These are phyloP conservation scores for Cladorrhinum sp. DNA, from an alignment of 2,329 filamentous ascomycete genomes.

Conservation along the genomic window DNA sequence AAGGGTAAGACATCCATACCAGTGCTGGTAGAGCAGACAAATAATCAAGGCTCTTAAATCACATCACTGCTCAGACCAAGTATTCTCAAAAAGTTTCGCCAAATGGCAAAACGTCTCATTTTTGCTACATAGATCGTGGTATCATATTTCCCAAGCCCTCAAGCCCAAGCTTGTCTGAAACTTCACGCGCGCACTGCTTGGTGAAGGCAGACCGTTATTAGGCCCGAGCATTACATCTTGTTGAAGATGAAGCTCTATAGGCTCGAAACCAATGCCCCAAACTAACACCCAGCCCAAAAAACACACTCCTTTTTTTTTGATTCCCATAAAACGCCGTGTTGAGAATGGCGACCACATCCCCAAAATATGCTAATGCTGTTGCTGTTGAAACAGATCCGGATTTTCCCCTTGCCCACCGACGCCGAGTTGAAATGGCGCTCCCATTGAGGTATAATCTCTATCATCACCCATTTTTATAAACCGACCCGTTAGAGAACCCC, in stretches of 20 bases:
- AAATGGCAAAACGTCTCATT: background rate
- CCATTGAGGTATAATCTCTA: conserved; percentile 29
- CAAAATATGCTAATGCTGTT: conserved; percentile 24
- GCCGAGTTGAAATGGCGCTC: conserved; percentile 30
- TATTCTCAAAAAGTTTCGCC: background rate
- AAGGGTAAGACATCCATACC: background rate
- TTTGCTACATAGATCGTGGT: background rate
- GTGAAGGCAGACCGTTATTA: conserved; percentile 22
- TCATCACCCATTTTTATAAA: conserved; percentile 26
- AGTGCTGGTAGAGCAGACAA: too few relatives aligned
- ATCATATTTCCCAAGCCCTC: conserved; percentile 1
- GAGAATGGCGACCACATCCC: conserved; percentile 27
- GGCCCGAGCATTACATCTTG: conserved; percentile 21
- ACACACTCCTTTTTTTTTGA: conserved; percentile 15
- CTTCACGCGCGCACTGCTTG: conserved; percentile 24
- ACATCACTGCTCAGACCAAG: too few relatives aligned
- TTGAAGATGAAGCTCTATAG: conserved; percentile 25
- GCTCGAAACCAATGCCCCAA: conserved; percentile 11
- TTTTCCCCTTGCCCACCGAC: conserved; percentile 27
- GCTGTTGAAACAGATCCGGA: conserved; percentile 28
- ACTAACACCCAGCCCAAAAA: conserved; percentile 18
- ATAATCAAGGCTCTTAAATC: too few relatives aligned
- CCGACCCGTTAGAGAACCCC: conserved; percentile 24
- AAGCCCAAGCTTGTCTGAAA: conserved; percentile 9
- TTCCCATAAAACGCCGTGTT: conserved; percentile 26